phyloP scores from a whole-genome alignment of 805 yeast genomes.

The Huiozyma naganishii region DNA sequence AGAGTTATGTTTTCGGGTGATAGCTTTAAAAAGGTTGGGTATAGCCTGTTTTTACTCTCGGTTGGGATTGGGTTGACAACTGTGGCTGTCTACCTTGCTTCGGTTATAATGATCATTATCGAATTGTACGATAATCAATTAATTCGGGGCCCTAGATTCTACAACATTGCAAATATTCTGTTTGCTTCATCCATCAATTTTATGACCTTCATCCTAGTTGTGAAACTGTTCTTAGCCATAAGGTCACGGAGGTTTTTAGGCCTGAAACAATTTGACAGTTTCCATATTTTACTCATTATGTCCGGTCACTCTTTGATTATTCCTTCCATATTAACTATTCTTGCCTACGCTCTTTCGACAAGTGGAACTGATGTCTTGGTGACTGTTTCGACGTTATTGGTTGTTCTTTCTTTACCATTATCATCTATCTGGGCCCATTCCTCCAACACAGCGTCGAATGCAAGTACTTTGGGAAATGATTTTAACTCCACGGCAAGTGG shows the following conservation, averaged over 20 bases:
- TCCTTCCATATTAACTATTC: slow-evolving; percentile 60
- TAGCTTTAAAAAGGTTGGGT: slow-evolving; percentile 34
- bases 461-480: slow-evolving; percentile 29
- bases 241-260: slow-evolving; percentile 69
- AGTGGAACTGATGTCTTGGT: slow-evolving; percentile 32
- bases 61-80: slow-evolving; percentile 42
- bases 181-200: slow-evolving; percentile 60
- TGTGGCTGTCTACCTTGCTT: slow-evolving; percentile 46
- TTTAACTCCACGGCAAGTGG: slow-evolving; percentile 11
- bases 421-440: slow-evolving; percentile 85
- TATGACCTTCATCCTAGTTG: slow-evolving; percentile 47
- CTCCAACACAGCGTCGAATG: slow-evolving; percentile 38
- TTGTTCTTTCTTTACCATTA: slow-evolving; percentile 66
- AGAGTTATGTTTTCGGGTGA: slow-evolving; percentile 58
- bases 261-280: slow-evolving; percentile 67
- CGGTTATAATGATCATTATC: slow-evolving; percentile 36
- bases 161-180: slow-evolving; percentile 46
- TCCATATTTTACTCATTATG: slow-evolving; percentile 75
- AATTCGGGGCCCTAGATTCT: slow-evolving; percentile 30
- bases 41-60: slow-evolving; percentile 30
- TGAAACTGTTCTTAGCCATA: slow-evolving; percentile 61
- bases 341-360: slow-evolving; percentile 35
- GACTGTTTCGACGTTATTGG: slow-evolving; percentile 48
- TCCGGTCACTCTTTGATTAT: slow-evolving; percentile 68
- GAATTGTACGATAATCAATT: slow-evolving; percentile 22